Percentiles rank a stretch among this genome's conserved stretches.
phyloP scores from a whole-genome alignment of 2,329 filamentous ascomycete species.

The Penicillium sclerotiorum region DNA sequence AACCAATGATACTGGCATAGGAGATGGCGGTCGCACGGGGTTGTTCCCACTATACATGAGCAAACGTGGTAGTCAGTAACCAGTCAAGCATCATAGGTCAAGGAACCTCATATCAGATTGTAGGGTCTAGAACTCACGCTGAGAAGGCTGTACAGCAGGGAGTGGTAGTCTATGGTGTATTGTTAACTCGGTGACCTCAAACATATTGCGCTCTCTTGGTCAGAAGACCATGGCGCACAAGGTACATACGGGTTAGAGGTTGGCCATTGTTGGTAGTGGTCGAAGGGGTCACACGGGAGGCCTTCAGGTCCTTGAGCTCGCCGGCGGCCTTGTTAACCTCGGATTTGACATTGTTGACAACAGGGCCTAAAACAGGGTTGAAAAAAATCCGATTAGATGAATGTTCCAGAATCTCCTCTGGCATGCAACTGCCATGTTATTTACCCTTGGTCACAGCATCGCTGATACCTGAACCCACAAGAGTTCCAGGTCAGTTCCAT shows the following conservation, averaged over 20 bases:
- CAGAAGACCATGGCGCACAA: background rate
- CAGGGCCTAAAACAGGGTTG: conserved; percentile 46
- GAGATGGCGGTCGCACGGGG: conserved; percentile 65
- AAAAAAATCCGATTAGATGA: conserved; percentile 18
- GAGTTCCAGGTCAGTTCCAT: background rate
- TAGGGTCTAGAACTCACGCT: conserved; percentile 51
- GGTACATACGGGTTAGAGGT: conserved; percentile 60
- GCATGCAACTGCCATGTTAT: conserved; percentile 5
- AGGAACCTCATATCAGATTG: background rate
- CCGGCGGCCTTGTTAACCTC: conserved; percentile 59
- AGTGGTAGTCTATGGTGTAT: conserved; percentile 59
- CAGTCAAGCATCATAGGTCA: background rate
- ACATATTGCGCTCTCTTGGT: no score
- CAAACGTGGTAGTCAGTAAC: conserved; percentile 8
- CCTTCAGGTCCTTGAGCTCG: conserved; percentile 62
- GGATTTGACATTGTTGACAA: conserved; percentile 59
- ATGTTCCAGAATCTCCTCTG: conserved; percentile 7
- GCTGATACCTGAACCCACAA: conserved; percentile 22
- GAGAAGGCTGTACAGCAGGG: conserved; percentile 66
- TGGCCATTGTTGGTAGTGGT: conserved; percentile 62
- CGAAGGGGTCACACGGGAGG: conserved; percentile 55
- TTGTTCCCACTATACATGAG: conserved; percentile 60
- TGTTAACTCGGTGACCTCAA: background rate
- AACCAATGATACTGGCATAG: conserved; percentile 57
- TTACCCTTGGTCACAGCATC: conserved; percentile 32